Base-by-base conservation (phyloP, 148 eudicot genomes). In the Rhododendron mucronatum region DNA sequence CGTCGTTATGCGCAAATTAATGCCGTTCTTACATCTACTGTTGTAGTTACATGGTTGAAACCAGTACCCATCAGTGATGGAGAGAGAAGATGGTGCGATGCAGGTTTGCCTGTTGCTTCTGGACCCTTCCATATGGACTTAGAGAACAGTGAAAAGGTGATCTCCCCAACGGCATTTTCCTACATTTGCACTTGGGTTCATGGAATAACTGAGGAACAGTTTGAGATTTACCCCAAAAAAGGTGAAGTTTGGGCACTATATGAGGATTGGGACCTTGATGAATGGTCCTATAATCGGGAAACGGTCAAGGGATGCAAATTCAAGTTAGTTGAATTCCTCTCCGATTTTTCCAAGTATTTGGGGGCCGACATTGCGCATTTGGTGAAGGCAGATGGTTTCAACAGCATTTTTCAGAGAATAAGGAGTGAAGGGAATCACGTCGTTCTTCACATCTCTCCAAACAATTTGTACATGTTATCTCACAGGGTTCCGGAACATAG, bases 231-330 rank as follows among this genome's bases (percentile, higher is more conserved):
- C 85, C 95, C 95, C 28, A 93, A 85, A 77, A 86, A 88, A 89
- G 89, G 91, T 84, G 95, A 93, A 77, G 87, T 93, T 85, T 93
- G 95, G 95, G 95, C 95, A 74, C 77, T 92, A 14, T 93, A 91
- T 82, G 90, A 91, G 76, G 86, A 90, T 73, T 92, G 92, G 92
- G 87, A 84, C 65, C 92, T 92, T 16, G 90, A 90, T 55, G 90
- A 87, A 50, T 92, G 94, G 94, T 89, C 88, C 44, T 86, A 89
- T 48, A 85, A 90, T 74, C 93, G 92, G 30, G 90, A 89, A 53
- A 81, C 85, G 39, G 82, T 91, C 61, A 90, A 89, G 84, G 88
- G 84, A 26, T 91, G 92, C 87, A 83, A 83, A 82, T 45, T 92
- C 69, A 89, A 86, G 84, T 74, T 91, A 11, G 88, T 93, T 78